These are phyloP conservation scores for Trametes villosa DNA, from an alignment of 768 basidiomycete species.

Conservation along the genomic window DNA sequence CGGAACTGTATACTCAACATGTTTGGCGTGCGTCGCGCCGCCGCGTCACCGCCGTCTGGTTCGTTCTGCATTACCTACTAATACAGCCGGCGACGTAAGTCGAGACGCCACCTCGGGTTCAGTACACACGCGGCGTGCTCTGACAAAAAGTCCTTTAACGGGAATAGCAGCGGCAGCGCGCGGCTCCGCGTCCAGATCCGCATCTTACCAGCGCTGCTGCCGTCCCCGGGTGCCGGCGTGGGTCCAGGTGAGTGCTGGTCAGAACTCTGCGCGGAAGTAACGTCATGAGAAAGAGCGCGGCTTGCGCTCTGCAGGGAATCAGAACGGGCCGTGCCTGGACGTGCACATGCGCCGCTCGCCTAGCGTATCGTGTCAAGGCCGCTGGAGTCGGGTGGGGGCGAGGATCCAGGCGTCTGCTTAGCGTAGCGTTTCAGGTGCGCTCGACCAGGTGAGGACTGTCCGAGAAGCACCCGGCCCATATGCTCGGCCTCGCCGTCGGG, in stretches of 20 bases:
- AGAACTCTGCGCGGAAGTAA: background rate
- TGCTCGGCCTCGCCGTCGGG: slow-evolving; percentile 2
- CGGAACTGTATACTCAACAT: background rate
- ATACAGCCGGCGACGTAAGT: background rate
- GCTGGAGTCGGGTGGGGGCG: background rate
- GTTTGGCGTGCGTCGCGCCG: background rate
- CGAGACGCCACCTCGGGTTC: slow-evolving; percentile 4
- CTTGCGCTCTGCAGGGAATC: background rate
- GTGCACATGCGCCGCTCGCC: slow-evolving; percentile 15
- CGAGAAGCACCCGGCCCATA: slow-evolving; percentile 7
- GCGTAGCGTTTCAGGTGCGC: slow-evolving; percentile 7
- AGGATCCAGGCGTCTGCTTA: background rate
- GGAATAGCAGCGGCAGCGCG: background rate
- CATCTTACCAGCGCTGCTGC: background rate
- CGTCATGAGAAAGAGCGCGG: background rate
- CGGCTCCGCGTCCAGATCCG: background rate
- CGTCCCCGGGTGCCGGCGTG: background rate
- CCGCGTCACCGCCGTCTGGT: background rate
- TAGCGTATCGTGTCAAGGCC: background rate
- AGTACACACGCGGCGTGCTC: background rate
- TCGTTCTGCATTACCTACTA: background rate
- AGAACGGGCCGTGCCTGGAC: slow-evolving; percentile 14
- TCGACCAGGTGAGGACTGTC: background rate
- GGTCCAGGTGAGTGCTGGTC: background rate
- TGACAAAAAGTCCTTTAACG: background rate